A percentile compares a stretch with the other conserved stretches of the same genome.
phyloP scores from a whole-genome alignment of 768 basidiomycete species.

The Leccinellum luteum region DNA sequence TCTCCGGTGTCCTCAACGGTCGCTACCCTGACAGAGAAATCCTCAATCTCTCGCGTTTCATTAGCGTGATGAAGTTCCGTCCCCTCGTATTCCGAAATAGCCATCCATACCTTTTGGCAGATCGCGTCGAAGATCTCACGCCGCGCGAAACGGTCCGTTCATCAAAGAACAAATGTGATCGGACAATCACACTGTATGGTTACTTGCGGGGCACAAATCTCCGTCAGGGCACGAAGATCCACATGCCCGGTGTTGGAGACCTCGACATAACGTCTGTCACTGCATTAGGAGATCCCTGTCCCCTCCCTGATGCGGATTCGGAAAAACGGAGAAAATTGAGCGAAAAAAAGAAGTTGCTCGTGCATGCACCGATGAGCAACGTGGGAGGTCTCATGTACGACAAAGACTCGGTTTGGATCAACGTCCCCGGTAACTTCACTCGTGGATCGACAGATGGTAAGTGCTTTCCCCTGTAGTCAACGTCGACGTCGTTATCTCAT shows the following conservation, averaged over 20 bases:
- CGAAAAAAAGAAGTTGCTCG: conserved; percentile 88
- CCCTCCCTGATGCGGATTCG: conserved; percentile 84
- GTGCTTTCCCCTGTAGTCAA: conserved; percentile 13
- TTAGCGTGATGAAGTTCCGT: conserved; percentile 97
- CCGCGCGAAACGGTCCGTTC: conserved; percentile 77
- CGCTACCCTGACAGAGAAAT: conserved; percentile 97
- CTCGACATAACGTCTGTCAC: conserved; percentile 71
- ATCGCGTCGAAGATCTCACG: conserved; percentile 94
- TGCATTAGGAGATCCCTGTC: conserved; percentile 90
- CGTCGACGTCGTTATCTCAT: not conserved
- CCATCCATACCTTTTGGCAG: conserved; percentile 93
- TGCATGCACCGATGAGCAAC: conserved; percentile 99
- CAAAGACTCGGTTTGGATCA: conserved; percentile 98
- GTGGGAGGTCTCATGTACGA: conserved; percentile 96
- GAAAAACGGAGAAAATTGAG: conserved; percentile 91
- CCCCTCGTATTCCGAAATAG: conserved; percentile 93
- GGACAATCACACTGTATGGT: conserved; percentile 92
- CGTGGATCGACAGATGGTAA: conserved; percentile 66
- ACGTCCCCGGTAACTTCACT: conserved; percentile 93
- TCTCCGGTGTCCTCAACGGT: conserved; percentile 95
- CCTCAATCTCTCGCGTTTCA: conserved; percentile 92
- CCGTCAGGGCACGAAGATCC: conserved; percentile 72
- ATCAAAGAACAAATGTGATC: conserved; percentile 84
- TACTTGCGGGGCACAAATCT: conserved; percentile 91
- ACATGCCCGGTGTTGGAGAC: conserved; percentile 95